These are phyloP conservation scores for Fomitiporia mediterranea DNA, from an alignment of 1,284 basidiomycete species.

Conservation along the genomic window DNA sequence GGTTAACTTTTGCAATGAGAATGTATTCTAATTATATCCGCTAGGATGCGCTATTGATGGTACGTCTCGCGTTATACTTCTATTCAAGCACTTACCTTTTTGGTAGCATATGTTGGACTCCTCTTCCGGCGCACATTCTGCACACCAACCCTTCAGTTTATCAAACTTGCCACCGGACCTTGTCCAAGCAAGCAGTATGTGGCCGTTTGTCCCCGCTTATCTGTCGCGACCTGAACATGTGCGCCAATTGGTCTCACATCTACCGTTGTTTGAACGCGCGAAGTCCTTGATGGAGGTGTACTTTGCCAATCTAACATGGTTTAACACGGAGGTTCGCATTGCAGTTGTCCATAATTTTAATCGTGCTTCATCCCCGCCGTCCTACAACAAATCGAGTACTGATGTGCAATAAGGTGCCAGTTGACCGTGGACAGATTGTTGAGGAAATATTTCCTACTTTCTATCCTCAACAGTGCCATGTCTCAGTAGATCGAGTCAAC, in stretches of 20 bases:
- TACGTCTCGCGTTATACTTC: background rate
- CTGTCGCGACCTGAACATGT: background rate
- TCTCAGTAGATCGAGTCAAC: background rate
- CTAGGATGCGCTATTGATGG: constrained; percentile 6
- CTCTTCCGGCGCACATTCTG: background rate
- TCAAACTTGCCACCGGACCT: constrained; percentile 15
- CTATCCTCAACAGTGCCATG: background rate
- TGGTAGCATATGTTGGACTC: too few relatives aligned
- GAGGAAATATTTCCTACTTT: constrained; percentile 9
- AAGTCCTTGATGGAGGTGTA: constrained; percentile 21
- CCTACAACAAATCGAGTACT: too few relatives aligned
- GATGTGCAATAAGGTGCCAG: too few relatives aligned
- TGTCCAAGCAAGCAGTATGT: constrained; percentile 12
- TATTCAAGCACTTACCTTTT: too few relatives aligned
- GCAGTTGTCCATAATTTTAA: too few relatives aligned
- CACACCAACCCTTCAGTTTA: background rate
- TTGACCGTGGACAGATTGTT: constrained; percentile 6
- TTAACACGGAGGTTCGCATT: too few relatives aligned
- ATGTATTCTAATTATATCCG: background rate
- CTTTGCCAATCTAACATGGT: constrained; percentile 20
- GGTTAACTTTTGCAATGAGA: background rate
- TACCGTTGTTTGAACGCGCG: background rate
- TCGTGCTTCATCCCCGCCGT: too few relatives aligned
- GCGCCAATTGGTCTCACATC: background rate
- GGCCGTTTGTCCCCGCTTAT: constrained; percentile 17